Conservation (phyloP, 192 early-diverging fungal genomes). For the Podila clonocystis region DNA sequence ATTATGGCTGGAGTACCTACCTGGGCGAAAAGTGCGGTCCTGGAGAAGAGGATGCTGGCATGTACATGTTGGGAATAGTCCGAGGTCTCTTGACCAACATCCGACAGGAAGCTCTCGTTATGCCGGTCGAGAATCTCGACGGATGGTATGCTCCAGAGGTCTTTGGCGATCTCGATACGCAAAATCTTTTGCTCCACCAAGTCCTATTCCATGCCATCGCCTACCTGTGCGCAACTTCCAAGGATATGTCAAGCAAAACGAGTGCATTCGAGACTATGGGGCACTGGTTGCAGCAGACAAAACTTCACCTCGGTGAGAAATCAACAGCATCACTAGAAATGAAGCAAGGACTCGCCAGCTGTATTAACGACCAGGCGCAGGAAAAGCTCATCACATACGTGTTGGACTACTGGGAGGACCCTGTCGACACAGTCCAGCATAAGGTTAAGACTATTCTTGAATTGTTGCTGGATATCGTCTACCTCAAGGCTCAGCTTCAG, state of each 20-base stretch:
- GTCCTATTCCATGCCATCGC: constrained; percentile 69
- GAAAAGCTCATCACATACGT: constrained; percentile 77
- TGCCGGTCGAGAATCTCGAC: constrained; percentile 19
- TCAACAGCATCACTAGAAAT: constrained; percentile 26
- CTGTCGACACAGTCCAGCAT: constrained; percentile 81
- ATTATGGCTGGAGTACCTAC: constrained; percentile 48
- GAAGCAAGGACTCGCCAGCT: constrained; percentile 30
- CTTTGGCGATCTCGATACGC: constrained; percentile 25
- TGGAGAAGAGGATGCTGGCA: constrained; percentile 48
- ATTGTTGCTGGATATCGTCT: constrained; percentile 71
- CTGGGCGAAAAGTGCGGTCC: constrained; percentile 44
- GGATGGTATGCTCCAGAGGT: constrained; percentile 42
- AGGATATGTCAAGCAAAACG: constrained; percentile 73
- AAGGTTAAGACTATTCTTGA: constrained; percentile 78
- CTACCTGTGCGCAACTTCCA: constrained; percentile 68
- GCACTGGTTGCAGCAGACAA: constrained; percentile 72
- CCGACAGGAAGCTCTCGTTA: constrained; percentile 48
- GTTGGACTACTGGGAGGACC: constrained; percentile 89
- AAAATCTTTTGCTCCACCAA: constrained; percentile 58
- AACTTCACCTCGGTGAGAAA: constrained; percentile 24
- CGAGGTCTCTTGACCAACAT: constrained; percentile 59
- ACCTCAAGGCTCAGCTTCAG: constrained; percentile 33
- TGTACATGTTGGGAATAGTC: constrained; percentile 56
- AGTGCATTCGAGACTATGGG: constrained; percentile 81
- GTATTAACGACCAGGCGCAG: constrained; percentile 45